Evolutionary conservation across 2,329 filamentous ascomycete genomes (phyloP).

Genomic region (Fusarium hostae): DNA sequence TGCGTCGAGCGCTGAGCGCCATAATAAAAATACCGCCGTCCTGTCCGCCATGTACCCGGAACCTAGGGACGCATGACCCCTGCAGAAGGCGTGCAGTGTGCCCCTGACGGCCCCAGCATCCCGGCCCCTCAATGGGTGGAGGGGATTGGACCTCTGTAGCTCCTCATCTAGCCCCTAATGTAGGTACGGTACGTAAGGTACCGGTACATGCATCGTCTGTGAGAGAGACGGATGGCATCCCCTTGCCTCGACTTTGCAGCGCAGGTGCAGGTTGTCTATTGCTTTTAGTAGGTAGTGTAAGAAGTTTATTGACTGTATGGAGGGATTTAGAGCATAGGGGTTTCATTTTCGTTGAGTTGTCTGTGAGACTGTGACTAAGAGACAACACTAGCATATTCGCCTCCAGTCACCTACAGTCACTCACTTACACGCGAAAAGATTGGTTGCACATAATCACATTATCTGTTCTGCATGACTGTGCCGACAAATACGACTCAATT

Average conservation of each 20-base stretch:
- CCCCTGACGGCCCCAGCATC: slow-evolving; percentile 40
- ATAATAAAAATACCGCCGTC: slow-evolving; percentile 4
- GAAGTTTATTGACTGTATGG: neutral
- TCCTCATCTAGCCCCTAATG: slow-evolving; percentile 41
- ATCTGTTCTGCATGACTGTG: neutral
- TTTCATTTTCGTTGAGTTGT: neutral
- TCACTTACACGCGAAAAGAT: neutral
- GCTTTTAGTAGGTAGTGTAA: neutral
- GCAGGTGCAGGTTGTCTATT: slow-evolving; percentile 1
- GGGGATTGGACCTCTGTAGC: slow-evolving; percentile 24
- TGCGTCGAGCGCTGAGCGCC: slow-evolving; percentile 6
- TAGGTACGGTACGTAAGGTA: slow-evolving; percentile 32
- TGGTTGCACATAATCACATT: slow-evolving; percentile 10
- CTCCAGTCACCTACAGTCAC: neutral
- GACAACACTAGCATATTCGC: neutral
- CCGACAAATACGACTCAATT: slow-evolving; percentile 2
- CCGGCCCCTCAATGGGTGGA: slow-evolving; percentile 15
- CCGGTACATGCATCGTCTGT: slow-evolving; percentile 6
- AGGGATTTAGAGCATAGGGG: neutral
- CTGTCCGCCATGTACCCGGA: slow-evolving; percentile 21
- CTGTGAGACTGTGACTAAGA: neutral
- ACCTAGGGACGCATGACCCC: slow-evolving; percentile 20
- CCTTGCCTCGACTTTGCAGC: slow-evolving; percentile 3
- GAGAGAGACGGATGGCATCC: neutral
- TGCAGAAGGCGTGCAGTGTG: slow-evolving; percentile 33